phyloP scores from a whole-genome alignment of 2,329 filamentous ascomycete species.

The Paradendryphiella salina region DNA sequence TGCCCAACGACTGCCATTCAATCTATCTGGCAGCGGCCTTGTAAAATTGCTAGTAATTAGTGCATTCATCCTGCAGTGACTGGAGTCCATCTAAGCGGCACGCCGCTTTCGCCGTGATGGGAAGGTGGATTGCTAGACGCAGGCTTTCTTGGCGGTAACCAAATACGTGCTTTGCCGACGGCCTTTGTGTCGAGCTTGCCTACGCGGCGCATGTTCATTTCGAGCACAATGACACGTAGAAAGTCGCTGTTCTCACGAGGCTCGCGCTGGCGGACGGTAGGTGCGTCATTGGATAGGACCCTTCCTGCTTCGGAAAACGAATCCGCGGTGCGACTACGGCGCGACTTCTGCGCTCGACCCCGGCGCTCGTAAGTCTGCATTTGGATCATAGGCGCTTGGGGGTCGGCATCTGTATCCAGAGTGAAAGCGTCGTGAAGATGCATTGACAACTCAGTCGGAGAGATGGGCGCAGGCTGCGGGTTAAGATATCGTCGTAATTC shows the following conservation, averaged over 20 bases:
- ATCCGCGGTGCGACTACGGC: constrained; percentile 35
- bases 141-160: constrained; percentile 60
- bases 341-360: constrained; percentile 33
- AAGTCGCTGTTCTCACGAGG: constrained; percentile 67
- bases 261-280: constrained; percentile 61
- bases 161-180: constrained; percentile 61
- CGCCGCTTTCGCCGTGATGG: constrained; percentile 28
- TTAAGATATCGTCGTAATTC: constrained; percentile 65
- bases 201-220: constrained; percentile 68
- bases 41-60: constrained; percentile 11
- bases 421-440: constrained; percentile 47
- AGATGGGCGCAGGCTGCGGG: constrained; percentile 52
- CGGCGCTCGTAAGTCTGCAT: constrained; percentile 63
- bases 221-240: constrained; percentile 64
- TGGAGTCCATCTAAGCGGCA: constrained; percentile 46
- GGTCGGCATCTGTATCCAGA: constrained; percentile 40
- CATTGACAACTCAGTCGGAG: constrained; percentile 46
- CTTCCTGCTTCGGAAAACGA: constrained; percentile 51
- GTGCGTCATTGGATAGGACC: constrained; percentile 44
- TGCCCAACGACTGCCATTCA: constrained; percentile 23
- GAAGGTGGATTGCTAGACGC: constrained; percentile 34
- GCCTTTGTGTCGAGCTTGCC: constrained; percentile 63
- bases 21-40: constrained; percentile 5
- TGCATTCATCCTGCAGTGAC: constrained; percentile 25
- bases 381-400: constrained; percentile 61